Evolutionary conservation across 208 protist species (phyloP), one percentile per base, ranked within the genome.

Genomic region (Lotmaria passim): DNA sequence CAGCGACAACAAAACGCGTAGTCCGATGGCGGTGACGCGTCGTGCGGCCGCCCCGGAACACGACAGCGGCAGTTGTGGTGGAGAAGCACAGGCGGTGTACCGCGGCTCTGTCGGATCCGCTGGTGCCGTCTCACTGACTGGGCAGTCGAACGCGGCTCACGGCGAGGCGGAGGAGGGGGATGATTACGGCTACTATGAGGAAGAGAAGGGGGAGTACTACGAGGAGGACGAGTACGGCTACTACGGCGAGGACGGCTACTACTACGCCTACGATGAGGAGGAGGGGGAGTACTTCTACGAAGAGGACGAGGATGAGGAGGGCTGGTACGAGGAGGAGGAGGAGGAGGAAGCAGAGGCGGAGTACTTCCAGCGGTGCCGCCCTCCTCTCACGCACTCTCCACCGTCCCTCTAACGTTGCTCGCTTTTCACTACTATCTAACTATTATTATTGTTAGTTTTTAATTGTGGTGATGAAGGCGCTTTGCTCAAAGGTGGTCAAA

Each of bases 381-480:
- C 67, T 0, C 82, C 69, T 23, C 48, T 69, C 33, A 85, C 70
- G 1, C 83, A 86, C 56, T 89, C 83, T 1, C 83, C 83, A 46
- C 83, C 83, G 3, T 84, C 77, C 10, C 46, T 83, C 26, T 87
- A 71, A 61, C 7, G 24, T 30, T 3, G 30, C 30, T 44, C 3
- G 6, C 3, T 47, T n/a, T 39, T 12, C 8, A 46, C 14, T 46
- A 3, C n/a, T 46, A 3, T 3, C 6, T 46, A 46, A 17, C n/a
- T 39, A 46, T n/a, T 46, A 46, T 19, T 19, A n/a, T 46, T 46
- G 41, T 46, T 46, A 12, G 36, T 48, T 10, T 19, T 58, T 5
- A 21, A 7, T 36, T 63, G 23, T n/a, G 23, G n/a, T 63, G 41
- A 17, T 4, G 41, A 10, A 17, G 14, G 7, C n/a, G 41, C 15